phyloP scores from a whole-genome alignment of 208 protist genomes.

The Acanthamoeba lenticulata region DNA sequence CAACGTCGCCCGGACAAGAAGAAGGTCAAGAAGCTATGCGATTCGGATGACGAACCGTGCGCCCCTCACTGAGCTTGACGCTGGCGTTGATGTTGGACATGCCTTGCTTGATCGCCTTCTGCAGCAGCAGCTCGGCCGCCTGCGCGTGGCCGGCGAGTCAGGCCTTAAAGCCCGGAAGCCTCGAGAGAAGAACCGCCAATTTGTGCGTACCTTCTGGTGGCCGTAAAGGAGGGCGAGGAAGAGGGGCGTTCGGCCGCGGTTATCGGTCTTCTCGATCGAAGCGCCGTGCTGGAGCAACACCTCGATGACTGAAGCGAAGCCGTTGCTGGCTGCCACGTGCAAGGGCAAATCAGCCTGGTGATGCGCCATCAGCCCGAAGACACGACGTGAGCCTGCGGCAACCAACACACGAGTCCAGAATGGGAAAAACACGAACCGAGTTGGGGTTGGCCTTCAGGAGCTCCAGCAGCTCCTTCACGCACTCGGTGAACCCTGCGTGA shows the following conservation, averaged over 20 bases:
- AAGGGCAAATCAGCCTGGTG: background rate
- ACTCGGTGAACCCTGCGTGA: background rate
- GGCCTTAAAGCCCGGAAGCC: background rate
- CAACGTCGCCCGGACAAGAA: background rate
- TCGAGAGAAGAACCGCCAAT: background rate
- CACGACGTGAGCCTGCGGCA: too few relatives aligned
- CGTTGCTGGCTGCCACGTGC: background rate
- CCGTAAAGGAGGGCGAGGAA: background rate
- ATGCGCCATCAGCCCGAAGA: too few relatives aligned
- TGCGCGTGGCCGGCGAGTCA: background rate
- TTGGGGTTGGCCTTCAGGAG: background rate
- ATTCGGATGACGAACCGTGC: background rate
- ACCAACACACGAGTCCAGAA: background rate
- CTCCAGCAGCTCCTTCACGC: constrained; percentile 26
- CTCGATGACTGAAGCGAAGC: background rate
- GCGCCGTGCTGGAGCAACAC: constrained; percentile 1
- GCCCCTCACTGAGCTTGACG: background rate
- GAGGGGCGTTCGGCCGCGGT: background rate
- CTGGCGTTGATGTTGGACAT: background rate
- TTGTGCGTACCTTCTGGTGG: background rate
- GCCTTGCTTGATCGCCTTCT: constrained; percentile 8
- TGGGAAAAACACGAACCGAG: background rate
- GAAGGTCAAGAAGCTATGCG: background rate
- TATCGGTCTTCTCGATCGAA: background rate
- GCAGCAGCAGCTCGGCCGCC: background rate